Conservation (phyloP, 169 alveolate species). For the Plasmodium vinckei region DNA sequence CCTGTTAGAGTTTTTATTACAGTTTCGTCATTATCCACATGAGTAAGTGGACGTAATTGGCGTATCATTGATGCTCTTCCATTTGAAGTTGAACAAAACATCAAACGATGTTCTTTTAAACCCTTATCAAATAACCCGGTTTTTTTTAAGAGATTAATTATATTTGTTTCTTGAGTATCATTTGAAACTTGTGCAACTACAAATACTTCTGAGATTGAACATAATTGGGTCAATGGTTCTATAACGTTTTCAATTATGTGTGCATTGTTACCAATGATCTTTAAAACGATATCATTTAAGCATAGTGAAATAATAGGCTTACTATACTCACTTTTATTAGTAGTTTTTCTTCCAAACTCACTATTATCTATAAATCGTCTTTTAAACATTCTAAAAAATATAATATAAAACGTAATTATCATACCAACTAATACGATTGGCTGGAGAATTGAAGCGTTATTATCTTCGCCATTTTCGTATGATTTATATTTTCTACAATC, state of each 20-base stretch:
- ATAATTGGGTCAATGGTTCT: constrained; percentile 54
- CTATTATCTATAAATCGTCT: constrained; percentile 41
- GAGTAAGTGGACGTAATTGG: constrained; percentile 83
- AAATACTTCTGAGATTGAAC: constrained; percentile 56
- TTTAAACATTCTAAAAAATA: constrained; percentile 57
- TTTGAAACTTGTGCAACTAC: constrained; percentile 66
- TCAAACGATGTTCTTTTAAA: constrained; percentile 78
- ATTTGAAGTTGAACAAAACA: constrained; percentile 80
- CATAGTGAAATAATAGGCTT: constrained; percentile 59
- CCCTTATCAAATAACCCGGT: constrained; percentile 54
- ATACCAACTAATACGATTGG: constrained; percentile 60
- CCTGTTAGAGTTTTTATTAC: constrained; percentile 78
- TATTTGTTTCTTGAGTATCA: constrained; percentile 62
- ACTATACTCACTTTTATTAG: constrained; percentile 27
- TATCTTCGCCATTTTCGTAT: constrained; percentile 64
- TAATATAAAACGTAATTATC: constrained; percentile 56
- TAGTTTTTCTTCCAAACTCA: constrained; percentile 48
- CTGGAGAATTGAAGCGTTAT: constrained; percentile 46
- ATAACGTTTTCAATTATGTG: constrained; percentile 40
- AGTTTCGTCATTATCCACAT: constrained; percentile 79
- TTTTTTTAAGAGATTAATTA: constrained; percentile 48
- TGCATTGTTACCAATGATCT: constrained; percentile 41
- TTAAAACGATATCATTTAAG: constrained; percentile 55
- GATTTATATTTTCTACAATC: constrained; percentile 74
- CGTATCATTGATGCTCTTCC: constrained; percentile 87